Percentiles rank a stretch among this genome's conserved stretches.
Evolutionary conservation across 2,329 filamentous ascomycete species (phyloP).

Genomic region (Aspergillaceae sp.): DNA sequence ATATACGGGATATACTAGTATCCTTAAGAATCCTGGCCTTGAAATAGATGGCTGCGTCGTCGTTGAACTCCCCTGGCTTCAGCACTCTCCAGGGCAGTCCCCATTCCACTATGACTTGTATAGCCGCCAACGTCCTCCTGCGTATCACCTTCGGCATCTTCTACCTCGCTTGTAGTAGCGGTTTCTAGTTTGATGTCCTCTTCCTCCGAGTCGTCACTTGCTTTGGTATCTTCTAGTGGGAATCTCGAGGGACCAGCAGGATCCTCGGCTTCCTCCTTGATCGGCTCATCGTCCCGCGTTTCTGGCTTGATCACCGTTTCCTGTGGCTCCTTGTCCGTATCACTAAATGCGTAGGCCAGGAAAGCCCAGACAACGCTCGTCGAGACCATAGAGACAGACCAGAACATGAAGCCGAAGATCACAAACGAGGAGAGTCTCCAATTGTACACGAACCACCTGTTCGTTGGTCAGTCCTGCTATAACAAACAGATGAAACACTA

Average conservation of each 20-base stretch:
- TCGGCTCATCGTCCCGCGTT: conserved; percentile 8
- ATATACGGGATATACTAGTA: background rate
- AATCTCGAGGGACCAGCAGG: background rate
- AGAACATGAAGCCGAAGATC: conserved; percentile 63
- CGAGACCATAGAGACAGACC: conserved; percentile 63
- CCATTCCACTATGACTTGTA: conserved; percentile 31
- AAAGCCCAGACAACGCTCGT: conserved; percentile 57
- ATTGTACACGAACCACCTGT: conserved; percentile 75
- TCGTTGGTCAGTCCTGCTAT: conserved; percentile 11
- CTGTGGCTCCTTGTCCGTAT: conserved; percentile 7
- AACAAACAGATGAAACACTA: background rate
- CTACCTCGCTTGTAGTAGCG: conserved; percentile 1
- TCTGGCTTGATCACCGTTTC: conserved; percentile 8
- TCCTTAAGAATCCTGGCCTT: conserved; percentile 8
- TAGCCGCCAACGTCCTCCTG: conserved; percentile 17
- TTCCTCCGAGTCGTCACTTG: conserved; percentile 4
- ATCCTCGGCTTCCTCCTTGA: conserved; percentile 16
- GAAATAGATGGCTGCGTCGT: conserved; percentile 22
- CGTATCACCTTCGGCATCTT: background rate
- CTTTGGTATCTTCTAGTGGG: conserved; percentile 5
- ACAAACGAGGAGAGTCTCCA: conserved; percentile 63
- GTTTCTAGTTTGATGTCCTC: background rate
- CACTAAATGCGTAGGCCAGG: conserved; percentile 37
- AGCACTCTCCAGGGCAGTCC: conserved; percentile 42
- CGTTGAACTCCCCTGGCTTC: conserved; percentile 23